These are phyloP conservation scores for Psidium guajava DNA, from an alignment of 345 rosid genomes.

Conservation along the genomic window DNA sequence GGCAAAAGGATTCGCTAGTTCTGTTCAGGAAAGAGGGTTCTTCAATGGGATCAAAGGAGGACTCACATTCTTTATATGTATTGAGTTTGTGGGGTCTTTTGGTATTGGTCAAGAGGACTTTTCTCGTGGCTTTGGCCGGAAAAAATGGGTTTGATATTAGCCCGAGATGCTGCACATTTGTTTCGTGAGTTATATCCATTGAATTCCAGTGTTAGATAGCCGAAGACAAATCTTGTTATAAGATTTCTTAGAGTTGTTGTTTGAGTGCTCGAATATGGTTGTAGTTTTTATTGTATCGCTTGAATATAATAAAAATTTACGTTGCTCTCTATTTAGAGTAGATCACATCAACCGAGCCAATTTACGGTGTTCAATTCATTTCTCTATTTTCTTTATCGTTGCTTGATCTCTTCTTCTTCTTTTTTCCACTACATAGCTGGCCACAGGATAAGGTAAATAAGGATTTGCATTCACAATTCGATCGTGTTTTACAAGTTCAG, in stretches of 20 bases:
- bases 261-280: not conserved
- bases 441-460: not conserved
- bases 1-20: too few relatives aligned
- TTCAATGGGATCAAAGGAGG: not conserved
- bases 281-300: fast-evolving
- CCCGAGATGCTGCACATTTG: not conserved
- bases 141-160: not conserved
- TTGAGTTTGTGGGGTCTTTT: not conserved
- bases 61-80: not conserved
- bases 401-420: too few relatives aligned
- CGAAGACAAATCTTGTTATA: not conserved
- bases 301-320: not conserved
- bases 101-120: not conserved
- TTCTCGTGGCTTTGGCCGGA: not conserved
- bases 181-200: not conserved
- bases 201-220: not conserved
- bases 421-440: not conserved
- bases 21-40: not conserved
- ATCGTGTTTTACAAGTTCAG: not conserved
- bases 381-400: not conserved
- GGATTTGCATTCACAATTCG: not conserved
- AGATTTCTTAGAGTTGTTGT: not conserved
- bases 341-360: not conserved
- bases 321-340: not conserved
- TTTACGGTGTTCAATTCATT: not conserved